phyloP scores from a whole-genome alignment of 2,329 filamentous ascomycete species.

The Capronia coronata region DNA sequence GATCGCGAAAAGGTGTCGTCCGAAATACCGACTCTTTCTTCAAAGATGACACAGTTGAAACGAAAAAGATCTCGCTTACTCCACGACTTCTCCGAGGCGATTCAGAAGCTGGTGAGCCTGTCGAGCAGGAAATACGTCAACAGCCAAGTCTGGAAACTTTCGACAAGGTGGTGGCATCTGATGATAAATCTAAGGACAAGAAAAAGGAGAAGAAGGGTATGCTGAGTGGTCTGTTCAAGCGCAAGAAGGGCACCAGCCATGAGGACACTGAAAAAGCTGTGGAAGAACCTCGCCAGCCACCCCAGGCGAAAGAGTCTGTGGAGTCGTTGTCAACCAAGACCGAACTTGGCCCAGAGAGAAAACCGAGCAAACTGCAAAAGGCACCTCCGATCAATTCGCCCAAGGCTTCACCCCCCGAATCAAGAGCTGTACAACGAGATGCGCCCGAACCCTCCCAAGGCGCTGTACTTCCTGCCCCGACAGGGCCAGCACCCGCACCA shows the following conservation, averaged over 20 bases:
- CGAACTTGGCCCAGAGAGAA: constrained; percentile 46
- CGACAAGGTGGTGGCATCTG: constrained; percentile 55
- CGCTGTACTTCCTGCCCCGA: constrained; percentile 10
- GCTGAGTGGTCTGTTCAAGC: constrained; percentile 63
- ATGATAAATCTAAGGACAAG: constrained; percentile 63
- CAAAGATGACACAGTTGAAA: constrained; percentile 90
- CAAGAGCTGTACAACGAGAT: constrained; percentile 35
- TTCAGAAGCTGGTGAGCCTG: constrained; percentile 71
- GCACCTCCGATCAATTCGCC: constrained; percentile 43
- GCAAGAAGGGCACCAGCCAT: constrained; percentile 48
- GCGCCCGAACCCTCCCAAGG: constrained; percentile 21
- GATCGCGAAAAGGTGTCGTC: constrained; percentile 77
- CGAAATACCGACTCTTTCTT: constrained; percentile 96
- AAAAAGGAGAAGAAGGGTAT: constrained; percentile 68
- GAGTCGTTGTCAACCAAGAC: constrained; percentile 36
- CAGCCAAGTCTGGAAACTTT: constrained; percentile 68
- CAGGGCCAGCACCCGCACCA: constrained; percentile 17
- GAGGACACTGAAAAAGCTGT: constrained; percentile 55
- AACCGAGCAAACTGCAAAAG: constrained; percentile 66
- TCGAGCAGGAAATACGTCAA: constrained; percentile 63
- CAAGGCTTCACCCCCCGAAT: constrained; percentile 30
- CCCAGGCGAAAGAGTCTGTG: constrained; percentile 41
- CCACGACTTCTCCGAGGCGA: constrained; percentile 88
- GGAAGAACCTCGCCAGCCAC: constrained; percentile 48
- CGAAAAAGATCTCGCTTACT: constrained; percentile 93